Evolutionary conservation across 805 yeast species (phyloP).

Genomic region (Brettanomyces custersianus): DNA sequence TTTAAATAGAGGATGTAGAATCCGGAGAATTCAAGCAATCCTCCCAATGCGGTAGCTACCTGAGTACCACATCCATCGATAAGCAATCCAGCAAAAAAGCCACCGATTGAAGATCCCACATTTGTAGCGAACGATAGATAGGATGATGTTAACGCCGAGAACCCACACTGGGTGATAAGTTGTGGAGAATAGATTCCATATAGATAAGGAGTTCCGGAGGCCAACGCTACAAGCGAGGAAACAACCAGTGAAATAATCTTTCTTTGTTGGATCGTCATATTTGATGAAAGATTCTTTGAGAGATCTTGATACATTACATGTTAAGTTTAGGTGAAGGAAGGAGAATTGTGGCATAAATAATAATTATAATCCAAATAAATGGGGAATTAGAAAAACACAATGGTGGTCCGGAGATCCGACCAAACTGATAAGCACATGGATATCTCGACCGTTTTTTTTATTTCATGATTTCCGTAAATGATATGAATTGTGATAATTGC

Average conservation of each 20-base stretch:
- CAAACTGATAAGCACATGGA: too few relatives aligned
- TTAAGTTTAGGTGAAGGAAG: too few relatives aligned
- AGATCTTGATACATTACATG: too few relatives aligned
- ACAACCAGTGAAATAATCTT: conserved; percentile 11
- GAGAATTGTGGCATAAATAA: too few relatives aligned
- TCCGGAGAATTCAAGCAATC: conserved; percentile 43
- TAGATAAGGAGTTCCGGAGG: conserved; percentile 68
- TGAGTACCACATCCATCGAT: conserved; percentile 57
- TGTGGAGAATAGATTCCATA: conserved; percentile 76
- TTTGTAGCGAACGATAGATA: conserved; percentile 52
- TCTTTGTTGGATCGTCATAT: neutral
- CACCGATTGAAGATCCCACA: conserved; percentile 61
- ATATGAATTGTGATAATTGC: too few relatives aligned
- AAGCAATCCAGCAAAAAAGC: conserved; percentile 60
- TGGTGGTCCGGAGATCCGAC: too few relatives aligned
- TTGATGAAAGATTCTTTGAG: too few relatives aligned
- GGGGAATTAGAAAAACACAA: too few relatives aligned
- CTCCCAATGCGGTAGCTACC: conserved; percentile 44
- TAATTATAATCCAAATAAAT: too few relatives aligned
- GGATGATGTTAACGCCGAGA: conserved; percentile 56
- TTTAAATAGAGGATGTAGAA: conserved; percentile 42
- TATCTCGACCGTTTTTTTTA: too few relatives aligned
- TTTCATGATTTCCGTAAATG: too few relatives aligned
- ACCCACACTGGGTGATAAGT: conserved; percentile 43
- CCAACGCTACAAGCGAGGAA: conserved; percentile 43